Base-by-base conservation (phyloP, 2,329 filamentous ascomycete species). In the Corynespora cassiicola region DNA sequence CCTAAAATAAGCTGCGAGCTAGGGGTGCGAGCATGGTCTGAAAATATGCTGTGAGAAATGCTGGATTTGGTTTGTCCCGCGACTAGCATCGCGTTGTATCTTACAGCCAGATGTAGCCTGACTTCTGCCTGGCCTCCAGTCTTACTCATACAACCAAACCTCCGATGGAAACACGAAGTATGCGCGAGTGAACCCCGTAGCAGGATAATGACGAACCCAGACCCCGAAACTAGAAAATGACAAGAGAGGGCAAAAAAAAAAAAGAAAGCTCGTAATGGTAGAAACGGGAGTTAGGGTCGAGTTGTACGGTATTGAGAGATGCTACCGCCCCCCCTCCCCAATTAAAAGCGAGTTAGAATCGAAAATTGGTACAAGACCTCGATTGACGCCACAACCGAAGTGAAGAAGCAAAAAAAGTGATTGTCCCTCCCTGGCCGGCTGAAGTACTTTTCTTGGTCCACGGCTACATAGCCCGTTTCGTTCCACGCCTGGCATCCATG, bases 81-180 rank as follows among this genome's bases (percentile, higher is more conserved):
- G 27, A 32, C 36, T 32, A 30, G 27, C 25, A 31, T 31, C 36
- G 17, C 23, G 36, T 14, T 9, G 19, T 32, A 39, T 39, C 36
- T 39, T 39, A 39, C 36, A 39, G 12, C n/a, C 5, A 22, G 6
- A 6, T 18, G 19, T 7, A 14, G 18, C 22, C 16, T 25, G 17
- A 19, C 23, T 25, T 14, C 20, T n/a, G 27, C 21, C 25, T 14
- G 29, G 14, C 15, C 16, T 27, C 18, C 26, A 24, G 7, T 7
- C n/a, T 22, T 39, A 39, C 15, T 39, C 36, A 32, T 39, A 39
- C 36, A 39, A 27, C 21, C 21, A 12, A 31, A 24, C n/a, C 15
- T 16, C 19, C 16, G 9, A 39, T 26, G 15, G 6, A 23, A 17
- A 21, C 16, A 14, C 11, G n/a, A 28, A 27, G 15, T 12, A 8